Percentiles rank a stretch among this genome's conserved stretches.
Conservation (phyloP, 169 alveolate species). For the Eimeria tenella region DNA sequence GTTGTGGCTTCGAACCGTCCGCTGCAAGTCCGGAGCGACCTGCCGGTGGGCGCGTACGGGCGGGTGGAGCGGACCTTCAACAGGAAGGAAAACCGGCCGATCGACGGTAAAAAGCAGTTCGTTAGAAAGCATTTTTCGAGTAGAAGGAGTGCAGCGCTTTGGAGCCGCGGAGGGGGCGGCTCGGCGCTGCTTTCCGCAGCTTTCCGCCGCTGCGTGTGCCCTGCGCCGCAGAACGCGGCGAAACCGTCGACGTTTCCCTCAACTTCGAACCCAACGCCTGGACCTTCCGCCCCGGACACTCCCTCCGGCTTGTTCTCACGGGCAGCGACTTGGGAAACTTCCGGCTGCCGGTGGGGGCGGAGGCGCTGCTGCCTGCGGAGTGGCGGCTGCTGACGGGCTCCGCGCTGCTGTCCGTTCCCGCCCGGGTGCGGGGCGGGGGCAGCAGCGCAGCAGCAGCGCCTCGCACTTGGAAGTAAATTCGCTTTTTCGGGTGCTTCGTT, state of each 20-base stretch:
- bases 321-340: slow-evolving; percentile 84
- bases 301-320: slow-evolving; percentile 79
- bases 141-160: too few species aligned
- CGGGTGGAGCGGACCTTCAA: neutral
- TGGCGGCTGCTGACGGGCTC: slow-evolving; percentile 41
- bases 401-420: slow-evolving; percentile 58
- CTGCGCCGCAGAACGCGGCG: slow-evolving; percentile 80
- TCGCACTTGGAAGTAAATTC: too few species aligned
- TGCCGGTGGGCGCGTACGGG: slow-evolving; percentile 58
- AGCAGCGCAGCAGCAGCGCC: too few species aligned
- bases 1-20: slow-evolving; percentile 66
- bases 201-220: neutral
- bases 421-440: too few species aligned
- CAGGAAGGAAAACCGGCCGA: neutral
- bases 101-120: slow-evolving; percentile 3
- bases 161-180: too few species aligned
- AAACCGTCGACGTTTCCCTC: slow-evolving; percentile 68
- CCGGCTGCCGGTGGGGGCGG: neutral
- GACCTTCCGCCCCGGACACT: slow-evolving; percentile 82
- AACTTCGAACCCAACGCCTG: slow-evolving; percentile 83
- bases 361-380: slow-evolving; percentile 30
- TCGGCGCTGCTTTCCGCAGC: neutral
- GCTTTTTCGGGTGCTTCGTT: too few species aligned
- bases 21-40: neutral
- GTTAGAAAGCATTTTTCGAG: too few species aligned